Base-by-base conservation (phyloP, 371 early-diverging fungal genomes). In the Phascolomyces articulosus region DNA sequence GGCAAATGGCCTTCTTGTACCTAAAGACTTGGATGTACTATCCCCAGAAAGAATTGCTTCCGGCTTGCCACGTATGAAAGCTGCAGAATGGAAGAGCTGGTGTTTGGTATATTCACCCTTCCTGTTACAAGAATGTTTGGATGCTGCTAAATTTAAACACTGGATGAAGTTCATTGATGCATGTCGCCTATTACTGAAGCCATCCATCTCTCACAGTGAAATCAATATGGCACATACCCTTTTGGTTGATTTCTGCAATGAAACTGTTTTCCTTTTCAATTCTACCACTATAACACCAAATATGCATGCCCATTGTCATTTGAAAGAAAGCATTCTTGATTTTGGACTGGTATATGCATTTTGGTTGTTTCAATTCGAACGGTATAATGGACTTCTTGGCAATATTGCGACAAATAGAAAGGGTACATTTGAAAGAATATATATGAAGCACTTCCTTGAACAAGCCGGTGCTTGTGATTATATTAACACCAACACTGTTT, bases 31-130 rank as follows among this genome's bases (percentile, higher is more conserved):
- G 9, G 41, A 41, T 41, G 41, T 41, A 15, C 4, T 41, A 4
- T 16, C 41, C 4, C 4, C 41, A 41, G 41, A 41, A 3, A 53
- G 51, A 13, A 55, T 62, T 10, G 55, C 21, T 8, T 2, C 6
- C 2, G 16, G 41, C 11, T 40, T 62, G 23, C 9, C 24, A 7
- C n/a, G 27, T 2, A 26, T 55, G 55, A 62, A 49, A 40, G 51
- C 62, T 8, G 62, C 51, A 11, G 55, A 62, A 21, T 61, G 61
- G 61, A 41, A 28, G n/a, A 61, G 31, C 21, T 49, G 61, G 61
- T 24, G 13, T n/a, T 44, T 62, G 15, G 40, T 49, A 2, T 40
- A 53, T 28, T 62, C 62, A 20, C 62, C 51, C 6, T 55, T 28
- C 7, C 27, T 62, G 1, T 38, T 62, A n/a, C n/a, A 20, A 38